A percentile compares a stretch with the other conserved stretches of the same genome.
Conservation (phyloP, 164 flowering plant species). For the Stephania japonica region DNA sequence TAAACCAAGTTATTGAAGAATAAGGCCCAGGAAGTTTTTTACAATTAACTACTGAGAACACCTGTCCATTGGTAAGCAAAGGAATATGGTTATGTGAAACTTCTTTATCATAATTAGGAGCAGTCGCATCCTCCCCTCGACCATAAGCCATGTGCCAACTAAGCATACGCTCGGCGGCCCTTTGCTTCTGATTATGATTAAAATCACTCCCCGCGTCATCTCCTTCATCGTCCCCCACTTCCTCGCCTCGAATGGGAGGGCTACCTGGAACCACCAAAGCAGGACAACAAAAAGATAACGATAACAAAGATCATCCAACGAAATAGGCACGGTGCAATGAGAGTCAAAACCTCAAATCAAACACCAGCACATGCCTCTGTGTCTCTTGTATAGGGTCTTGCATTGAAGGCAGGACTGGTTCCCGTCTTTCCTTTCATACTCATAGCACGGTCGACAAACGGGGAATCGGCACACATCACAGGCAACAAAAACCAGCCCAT, state of each 20-base stretch:
- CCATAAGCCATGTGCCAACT: conserved; percentile 51
- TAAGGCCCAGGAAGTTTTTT: too few relatives aligned
- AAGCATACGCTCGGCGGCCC: conserved; percentile 29
- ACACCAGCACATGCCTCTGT: conserved; percentile 41
- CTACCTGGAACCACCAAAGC: conserved; percentile 12
- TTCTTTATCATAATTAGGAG: conserved; percentile 41
- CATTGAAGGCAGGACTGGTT: conserved; percentile 55
- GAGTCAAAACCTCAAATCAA: background rate
- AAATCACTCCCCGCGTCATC: conserved; percentile 39
- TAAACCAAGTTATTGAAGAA: background rate
- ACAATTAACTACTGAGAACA: conserved; percentile 12
- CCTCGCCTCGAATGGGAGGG: conserved; percentile 42
- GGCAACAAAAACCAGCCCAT: conserved; percentile 49
- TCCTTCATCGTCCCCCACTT: conserved; percentile 33
- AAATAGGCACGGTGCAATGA: background rate
- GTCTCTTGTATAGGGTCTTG: conserved; percentile 53
- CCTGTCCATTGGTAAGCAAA: conserved; percentile 58
- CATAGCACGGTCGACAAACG: conserved; percentile 55
- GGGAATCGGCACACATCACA: conserved; percentile 59
- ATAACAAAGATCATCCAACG: background rate
- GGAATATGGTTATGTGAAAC: conserved; percentile 65
- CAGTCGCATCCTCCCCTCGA: conserved; percentile 47
- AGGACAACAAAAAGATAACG: background rate
- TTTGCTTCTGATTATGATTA: conserved; percentile 32
- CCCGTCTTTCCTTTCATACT: conserved; percentile 60